Percentiles rank a stretch among this genome's conserved stretches.
Evolutionary conservation across 352 stramenopile species (phyloP).

Genomic region (Lagenidium sp.): DNA sequence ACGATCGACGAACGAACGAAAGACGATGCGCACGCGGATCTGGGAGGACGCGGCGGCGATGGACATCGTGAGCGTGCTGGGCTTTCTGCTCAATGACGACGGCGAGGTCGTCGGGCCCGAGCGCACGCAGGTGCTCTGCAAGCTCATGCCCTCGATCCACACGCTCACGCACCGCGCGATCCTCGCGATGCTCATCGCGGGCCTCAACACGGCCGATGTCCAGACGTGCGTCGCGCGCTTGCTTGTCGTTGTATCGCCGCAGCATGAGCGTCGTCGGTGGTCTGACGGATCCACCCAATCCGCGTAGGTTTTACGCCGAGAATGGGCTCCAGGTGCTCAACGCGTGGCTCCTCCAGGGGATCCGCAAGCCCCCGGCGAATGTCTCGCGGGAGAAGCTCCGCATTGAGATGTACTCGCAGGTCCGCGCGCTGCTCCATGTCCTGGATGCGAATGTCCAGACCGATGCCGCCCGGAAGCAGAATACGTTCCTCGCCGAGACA

Average conservation of each 20-base stretch:
- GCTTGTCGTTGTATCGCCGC: background rate
- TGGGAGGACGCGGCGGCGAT: slow-evolving; percentile 73
- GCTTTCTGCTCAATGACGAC: slow-evolving; percentile 77
- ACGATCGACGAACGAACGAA: too few species aligned
- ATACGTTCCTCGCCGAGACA: slow-evolving; percentile 50
- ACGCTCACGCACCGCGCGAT: slow-evolving; percentile 70
- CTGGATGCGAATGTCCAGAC: slow-evolving; percentile 67
- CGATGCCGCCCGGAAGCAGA: slow-evolving; percentile 51
- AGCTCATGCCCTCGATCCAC: slow-evolving; percentile 81
- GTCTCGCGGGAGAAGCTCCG: slow-evolving; percentile 54
- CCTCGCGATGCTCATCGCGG: slow-evolving; percentile 58
- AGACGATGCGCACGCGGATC: slow-evolving; percentile 59
- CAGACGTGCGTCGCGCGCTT: slow-evolving; percentile 30
- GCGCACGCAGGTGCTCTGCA: slow-evolving; percentile 69
- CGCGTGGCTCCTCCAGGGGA: slow-evolving; percentile 53
- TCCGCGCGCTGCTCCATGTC: slow-evolving; percentile 65
- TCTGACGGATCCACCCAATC: background rate
- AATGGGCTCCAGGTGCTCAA: slow-evolving; percentile 68
- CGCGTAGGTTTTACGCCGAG: slow-evolving; percentile 56
- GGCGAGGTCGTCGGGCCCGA: slow-evolving; percentile 62
- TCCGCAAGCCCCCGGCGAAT: slow-evolving; percentile 18
- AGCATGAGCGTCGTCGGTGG: too few species aligned
- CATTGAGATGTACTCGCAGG: slow-evolving; percentile 67
- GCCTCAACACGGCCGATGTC: slow-evolving; percentile 58
- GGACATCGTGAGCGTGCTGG: slow-evolving; percentile 73